Percentiles rank a stretch among this genome's conserved stretches.
phyloP scores from a whole-genome alignment of 2,329 filamentous ascomycete genomes.

The Fusarium palustre region DNA sequence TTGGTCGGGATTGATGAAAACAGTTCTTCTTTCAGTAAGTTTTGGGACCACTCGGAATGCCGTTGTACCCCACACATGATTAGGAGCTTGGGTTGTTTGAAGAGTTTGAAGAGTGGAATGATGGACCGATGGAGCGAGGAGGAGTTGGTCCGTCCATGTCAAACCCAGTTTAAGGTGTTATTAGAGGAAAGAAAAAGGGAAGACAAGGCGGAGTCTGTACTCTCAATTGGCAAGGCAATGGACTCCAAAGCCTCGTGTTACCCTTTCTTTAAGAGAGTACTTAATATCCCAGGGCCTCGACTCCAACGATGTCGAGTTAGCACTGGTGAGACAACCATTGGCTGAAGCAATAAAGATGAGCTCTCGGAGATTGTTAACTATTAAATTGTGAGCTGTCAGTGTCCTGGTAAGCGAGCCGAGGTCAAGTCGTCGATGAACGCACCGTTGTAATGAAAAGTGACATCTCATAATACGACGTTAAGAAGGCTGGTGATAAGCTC shows the following conservation, averaged over 20 bases:
- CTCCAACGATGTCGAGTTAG: conserved; percentile 11
- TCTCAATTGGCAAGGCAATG: conserved; percentile 6
- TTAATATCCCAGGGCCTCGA: not conserved
- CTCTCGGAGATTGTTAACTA: not conserved
- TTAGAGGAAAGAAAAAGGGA: no score
- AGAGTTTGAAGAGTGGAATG: conserved; percentile 31
- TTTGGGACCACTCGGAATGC: conserved; percentile 22
- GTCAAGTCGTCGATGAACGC: conserved; percentile 1
- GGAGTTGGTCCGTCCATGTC: conserved; percentile 38
- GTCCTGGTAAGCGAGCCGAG: conserved; percentile 24
- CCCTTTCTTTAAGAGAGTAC: not conserved
- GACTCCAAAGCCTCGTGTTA: conserved; percentile 1
- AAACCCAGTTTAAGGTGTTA: no score
- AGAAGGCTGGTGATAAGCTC: conserved; percentile 18
- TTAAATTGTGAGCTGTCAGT: conserved; percentile 15
- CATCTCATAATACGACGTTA: conserved; percentile 20
- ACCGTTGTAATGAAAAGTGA: conserved; percentile 28
- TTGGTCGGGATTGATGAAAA: conserved; percentile 18
- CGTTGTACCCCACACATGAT: conserved; percentile 25
- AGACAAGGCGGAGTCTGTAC: conserved; percentile 31
- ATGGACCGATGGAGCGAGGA: conserved; percentile 37
- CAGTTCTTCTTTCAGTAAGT: conserved; percentile 13
- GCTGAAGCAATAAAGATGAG: not conserved
- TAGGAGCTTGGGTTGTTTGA: conserved; percentile 25
- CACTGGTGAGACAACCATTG: not conserved